phyloP scores from a whole-genome alignment of 1,139 yeast species.

The Zygosaccharomyces sapae region DNA sequence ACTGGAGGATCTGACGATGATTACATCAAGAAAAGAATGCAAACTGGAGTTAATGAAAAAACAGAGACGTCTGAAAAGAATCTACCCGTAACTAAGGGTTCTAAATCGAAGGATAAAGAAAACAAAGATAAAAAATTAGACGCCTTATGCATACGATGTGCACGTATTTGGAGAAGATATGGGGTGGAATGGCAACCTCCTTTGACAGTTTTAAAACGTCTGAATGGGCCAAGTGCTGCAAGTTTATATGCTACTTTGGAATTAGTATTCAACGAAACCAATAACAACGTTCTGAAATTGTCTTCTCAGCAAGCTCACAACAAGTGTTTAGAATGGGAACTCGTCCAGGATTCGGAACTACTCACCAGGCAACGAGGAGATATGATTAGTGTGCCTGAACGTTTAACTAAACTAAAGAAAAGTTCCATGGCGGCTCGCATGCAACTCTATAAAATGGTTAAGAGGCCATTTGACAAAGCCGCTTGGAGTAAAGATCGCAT shows the following conservation, averaged over 20 bases:
- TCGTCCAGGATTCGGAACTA: slow-evolving; percentile 58
- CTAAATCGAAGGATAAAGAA: slow-evolving; percentile 24
- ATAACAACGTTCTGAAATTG: slow-evolving; percentile 16
- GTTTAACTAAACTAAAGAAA: slow-evolving; percentile 22
- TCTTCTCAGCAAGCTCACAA: slow-evolving; percentile 33
- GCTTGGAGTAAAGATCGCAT: slow-evolving; percentile 13
- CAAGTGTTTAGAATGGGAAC: slow-evolving; percentile 65
- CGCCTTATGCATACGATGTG: slow-evolving; percentile 83
- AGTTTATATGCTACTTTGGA: slow-evolving; percentile 20
- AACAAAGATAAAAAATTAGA: slow-evolving; percentile 34
- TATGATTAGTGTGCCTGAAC: slow-evolving; percentile 26
- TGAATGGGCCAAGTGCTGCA: slow-evolving; percentile 26
- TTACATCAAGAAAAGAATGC: slow-evolving; percentile 22
- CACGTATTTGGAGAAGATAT: slow-evolving; percentile 84
- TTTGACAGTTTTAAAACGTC: slow-evolving; percentile 54
- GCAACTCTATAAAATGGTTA: slow-evolving; percentile 23
- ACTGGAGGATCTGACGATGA: slow-evolving; percentile 68
- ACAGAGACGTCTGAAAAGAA: slow-evolving; percentile 37
- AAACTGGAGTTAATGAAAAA: slow-evolving; percentile 23
- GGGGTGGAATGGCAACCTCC: slow-evolving; percentile 90
- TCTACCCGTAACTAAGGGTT: slow-evolving; percentile 48
- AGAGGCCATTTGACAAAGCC: slow-evolving; percentile 19
- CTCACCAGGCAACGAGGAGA: slow-evolving; percentile 50
- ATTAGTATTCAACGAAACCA: slow-evolving; percentile 22
- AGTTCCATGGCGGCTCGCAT: slow-evolving; percentile 24